Evolutionary conservation across 768 basidiomycete species (phyloP).

Genomic region (Rhodosporidiobolus odoratus): DNA sequence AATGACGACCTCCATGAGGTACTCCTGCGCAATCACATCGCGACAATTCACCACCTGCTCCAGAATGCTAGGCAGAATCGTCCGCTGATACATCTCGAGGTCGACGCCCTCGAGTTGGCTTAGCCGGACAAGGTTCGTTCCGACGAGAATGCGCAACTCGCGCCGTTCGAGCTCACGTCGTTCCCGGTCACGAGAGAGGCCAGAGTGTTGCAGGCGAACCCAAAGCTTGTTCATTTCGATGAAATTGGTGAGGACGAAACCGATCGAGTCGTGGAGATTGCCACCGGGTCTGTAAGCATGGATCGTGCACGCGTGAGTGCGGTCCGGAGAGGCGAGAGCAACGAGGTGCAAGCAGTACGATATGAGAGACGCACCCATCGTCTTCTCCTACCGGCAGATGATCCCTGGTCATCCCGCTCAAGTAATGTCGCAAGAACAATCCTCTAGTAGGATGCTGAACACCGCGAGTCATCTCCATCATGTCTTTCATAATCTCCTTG

Average conservation of each 20-base stretch:
- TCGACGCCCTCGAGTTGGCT: conserved; percentile 96
- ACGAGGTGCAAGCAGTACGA: neutral
- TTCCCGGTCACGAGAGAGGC: conserved; percentile 92
- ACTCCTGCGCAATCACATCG: conserved; percentile 97
- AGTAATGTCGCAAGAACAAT: conserved; percentile 89
- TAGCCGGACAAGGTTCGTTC: conserved; percentile 92
- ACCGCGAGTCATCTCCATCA: conserved; percentile 99
- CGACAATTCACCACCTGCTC: conserved; percentile 98
- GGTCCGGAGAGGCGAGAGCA: neutral
- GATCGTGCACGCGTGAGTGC: neutral
- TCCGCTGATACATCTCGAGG: conserved; percentile 77
- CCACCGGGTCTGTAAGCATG: conserved; percentile 62
- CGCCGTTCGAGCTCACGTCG: conserved; percentile 84
- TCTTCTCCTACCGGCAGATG: conserved; percentile 84
- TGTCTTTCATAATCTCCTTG: conserved; percentile 99
- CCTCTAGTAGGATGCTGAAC: conserved; percentile 96
- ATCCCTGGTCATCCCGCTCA: conserved; percentile 93
- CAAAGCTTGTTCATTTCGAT: conserved; percentile 99
- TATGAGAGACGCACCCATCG: conserved; percentile 58
- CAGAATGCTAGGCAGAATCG: conserved; percentile 82
- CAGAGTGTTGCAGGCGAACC: conserved; percentile 97
- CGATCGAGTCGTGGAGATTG: conserved; percentile 88
- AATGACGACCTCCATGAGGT: conserved; percentile 98
- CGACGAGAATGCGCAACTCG: conserved; percentile 90
- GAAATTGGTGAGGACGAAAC: conserved; percentile 94